These are phyloP conservation scores for Pseudonectria buxi DNA, from an alignment of 2,329 filamentous ascomycete genomes.

Conservation along the genomic window DNA sequence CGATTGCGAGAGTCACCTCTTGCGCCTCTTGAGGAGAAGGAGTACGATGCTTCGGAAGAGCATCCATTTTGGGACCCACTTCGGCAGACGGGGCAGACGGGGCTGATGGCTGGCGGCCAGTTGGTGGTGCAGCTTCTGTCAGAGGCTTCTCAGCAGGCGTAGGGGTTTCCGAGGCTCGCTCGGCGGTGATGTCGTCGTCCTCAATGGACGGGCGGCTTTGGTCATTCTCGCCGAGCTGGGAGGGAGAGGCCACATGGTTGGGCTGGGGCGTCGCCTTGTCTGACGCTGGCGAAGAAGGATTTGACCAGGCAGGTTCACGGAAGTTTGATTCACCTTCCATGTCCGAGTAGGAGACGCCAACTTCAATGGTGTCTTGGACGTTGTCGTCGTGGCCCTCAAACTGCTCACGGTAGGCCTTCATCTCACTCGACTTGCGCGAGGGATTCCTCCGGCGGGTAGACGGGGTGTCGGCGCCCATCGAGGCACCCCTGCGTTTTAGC, in stretches of 20 bases:
- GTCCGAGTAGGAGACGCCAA: constrained; percentile 37
- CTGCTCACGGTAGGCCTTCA: constrained; percentile 25
- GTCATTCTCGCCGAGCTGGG: constrained; percentile 3
- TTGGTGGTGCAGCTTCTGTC: not conserved
- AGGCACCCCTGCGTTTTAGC: constrained; percentile 31
- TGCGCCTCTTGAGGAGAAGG: too few species aligned
- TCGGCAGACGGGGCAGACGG: too few species aligned
- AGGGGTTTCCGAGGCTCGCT: constrained; percentile 2
- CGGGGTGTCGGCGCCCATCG: constrained; percentile 29
- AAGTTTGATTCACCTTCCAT: constrained; percentile 23
- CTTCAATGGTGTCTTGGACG: constrained; percentile 52
- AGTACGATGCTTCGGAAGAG: too few species aligned
- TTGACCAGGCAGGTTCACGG: constrained; percentile 18
- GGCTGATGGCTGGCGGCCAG: too few species aligned
- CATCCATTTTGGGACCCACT: too few species aligned
- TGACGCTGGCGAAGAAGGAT: constrained; percentile 23
- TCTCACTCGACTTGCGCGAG: constrained; percentile 31
- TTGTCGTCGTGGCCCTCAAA: constrained; percentile 37
- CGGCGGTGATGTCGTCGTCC: constrained; percentile 3
- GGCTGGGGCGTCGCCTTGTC: constrained; percentile 13
- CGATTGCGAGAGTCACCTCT: too few species aligned
- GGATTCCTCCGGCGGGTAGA: constrained; percentile 34
- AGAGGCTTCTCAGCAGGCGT: constrained; percentile 11
- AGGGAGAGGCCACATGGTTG: constrained; percentile 6
- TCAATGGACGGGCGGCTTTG: constrained; percentile 6